Evolutionary conservation across 2,329 filamentous ascomycete genomes (phyloP).

Genomic region (Diaporthe velutina): DNA sequence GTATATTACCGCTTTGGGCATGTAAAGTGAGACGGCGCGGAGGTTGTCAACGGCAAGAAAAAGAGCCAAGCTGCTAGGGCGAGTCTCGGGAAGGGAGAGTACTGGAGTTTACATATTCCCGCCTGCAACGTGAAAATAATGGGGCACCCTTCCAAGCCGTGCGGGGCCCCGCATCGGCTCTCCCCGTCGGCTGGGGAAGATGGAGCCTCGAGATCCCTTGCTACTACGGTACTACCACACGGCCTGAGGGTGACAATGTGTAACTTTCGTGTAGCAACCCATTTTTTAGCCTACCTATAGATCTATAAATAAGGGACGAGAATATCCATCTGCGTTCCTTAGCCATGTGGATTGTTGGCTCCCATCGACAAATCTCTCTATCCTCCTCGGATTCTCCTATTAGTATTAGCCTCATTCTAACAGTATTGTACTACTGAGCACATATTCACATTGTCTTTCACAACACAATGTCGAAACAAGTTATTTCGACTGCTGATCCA

Average conservation of each 20-base stretch:
- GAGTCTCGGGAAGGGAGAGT: neutral
- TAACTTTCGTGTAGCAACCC: no score
- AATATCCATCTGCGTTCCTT: neutral
- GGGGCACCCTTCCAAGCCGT: neutral
- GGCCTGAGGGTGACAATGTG: neutral
- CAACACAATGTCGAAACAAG: neutral
- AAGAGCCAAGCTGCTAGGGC: neutral
- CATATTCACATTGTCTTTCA: neutral
- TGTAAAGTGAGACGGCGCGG: neutral
- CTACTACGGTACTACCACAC: neutral
- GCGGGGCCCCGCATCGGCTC: constrained; percentile 9
- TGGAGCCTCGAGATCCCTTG: neutral
- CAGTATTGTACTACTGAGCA: neutral
- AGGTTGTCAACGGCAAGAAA: neutral
- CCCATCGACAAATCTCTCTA: neutral
- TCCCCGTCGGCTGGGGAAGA: neutral
- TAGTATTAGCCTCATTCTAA: neutral
- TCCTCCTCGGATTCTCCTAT: neutral
- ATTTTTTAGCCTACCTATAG: neutral
- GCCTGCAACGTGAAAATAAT: neutral
- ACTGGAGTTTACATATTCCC: neutral
- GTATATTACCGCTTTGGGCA: neutral
- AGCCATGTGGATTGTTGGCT: neutral
- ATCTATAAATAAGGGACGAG: constrained; percentile 3
- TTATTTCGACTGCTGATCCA: neutral